Conservation (phyloP, 2,329 filamentous ascomycete species). For the Exophiala sp. region DNA sequence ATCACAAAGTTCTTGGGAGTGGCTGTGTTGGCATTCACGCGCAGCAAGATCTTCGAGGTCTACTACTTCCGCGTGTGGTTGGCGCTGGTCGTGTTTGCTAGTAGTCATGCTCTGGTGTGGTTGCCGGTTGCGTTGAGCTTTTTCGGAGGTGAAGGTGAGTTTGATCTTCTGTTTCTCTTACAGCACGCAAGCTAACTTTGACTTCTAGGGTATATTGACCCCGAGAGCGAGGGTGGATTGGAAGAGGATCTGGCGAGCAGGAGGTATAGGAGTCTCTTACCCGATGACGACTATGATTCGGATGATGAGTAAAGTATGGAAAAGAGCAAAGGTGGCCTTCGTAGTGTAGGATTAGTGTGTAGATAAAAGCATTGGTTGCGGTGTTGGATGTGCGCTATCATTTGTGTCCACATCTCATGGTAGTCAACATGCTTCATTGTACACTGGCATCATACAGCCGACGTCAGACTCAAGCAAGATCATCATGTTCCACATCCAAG, state of each 20-base stretch:
- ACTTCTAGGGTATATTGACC: slow-evolving; percentile 69
- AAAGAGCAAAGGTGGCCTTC: neutral
- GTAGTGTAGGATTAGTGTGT: neutral
- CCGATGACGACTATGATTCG: slow-evolving; percentile 76
- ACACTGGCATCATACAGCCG: too few relatives aligned
- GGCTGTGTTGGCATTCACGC: slow-evolving; percentile 85
- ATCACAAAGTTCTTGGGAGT: slow-evolving; percentile 93
- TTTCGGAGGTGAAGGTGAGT: slow-evolving; percentile 70
- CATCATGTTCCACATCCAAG: slow-evolving; percentile 8
- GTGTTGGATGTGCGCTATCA: too few relatives aligned
- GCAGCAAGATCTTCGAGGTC: slow-evolving; percentile 98
- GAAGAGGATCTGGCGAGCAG: slow-evolving; percentile 83
- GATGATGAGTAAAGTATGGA: slow-evolving; percentile 43
- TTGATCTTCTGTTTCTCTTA: neutral
- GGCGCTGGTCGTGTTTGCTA: slow-evolving; percentile 83
- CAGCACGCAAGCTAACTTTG: neutral
- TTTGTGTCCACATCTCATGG: too few relatives aligned
- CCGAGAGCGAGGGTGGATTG: slow-evolving; percentile 80
- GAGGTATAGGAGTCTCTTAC: slow-evolving; percentile 71
- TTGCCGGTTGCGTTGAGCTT: slow-evolving; percentile 85
- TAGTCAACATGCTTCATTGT: too few relatives aligned
- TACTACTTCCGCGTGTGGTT: slow-evolving; percentile 99
- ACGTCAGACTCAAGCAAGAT: neutral
- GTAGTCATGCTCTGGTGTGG: slow-evolving; percentile 83
- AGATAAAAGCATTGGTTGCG: too few relatives aligned